A percentile compares a stretch with the other conserved stretches of the same genome.
Conservation (phyloP, 176 grass and related monocot genomes). For the Triticum dicoccoides region DNA sequence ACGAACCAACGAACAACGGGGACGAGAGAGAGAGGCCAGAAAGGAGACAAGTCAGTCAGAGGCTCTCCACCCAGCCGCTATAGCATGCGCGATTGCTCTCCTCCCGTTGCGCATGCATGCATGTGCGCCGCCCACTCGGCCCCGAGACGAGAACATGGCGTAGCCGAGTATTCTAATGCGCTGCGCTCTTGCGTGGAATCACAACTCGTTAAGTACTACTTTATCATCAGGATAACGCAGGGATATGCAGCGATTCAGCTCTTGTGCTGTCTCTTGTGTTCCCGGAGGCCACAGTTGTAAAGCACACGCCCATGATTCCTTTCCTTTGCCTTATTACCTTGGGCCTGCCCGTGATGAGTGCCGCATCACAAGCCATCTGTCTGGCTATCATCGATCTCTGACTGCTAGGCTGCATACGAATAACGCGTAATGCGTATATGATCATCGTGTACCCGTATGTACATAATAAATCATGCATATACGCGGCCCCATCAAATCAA, state of each 20-base stretch:
- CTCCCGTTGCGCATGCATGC: not conserved
- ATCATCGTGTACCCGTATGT: not conserved
- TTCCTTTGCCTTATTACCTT: not conserved
- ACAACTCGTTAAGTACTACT: not conserved
- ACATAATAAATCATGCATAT: no score
- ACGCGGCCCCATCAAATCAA: not conserved
- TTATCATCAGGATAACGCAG: not conserved
- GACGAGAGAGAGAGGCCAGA: not conserved
- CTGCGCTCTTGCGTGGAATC: not conserved
- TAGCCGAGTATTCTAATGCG: not conserved
- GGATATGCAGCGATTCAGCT: not conserved
- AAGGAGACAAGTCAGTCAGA: conserved; percentile 1
- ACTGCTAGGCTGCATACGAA: not conserved
- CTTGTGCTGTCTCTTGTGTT: not conserved
- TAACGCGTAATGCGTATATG: not conserved
- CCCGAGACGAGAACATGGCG: not conserved
- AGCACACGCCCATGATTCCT: not conserved
- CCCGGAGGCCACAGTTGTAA: not conserved
- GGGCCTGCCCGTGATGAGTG: conserved; percentile 25
- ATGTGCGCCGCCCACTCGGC: not conserved
- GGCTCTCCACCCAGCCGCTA: not conserved
- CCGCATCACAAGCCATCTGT: not conserved
- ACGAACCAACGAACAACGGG: not conserved
- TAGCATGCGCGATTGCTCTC: not conserved
- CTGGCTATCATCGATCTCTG: not conserved